Percentiles rank a stretch among this genome's conserved stretches.
Evolutionary conservation across 495 filamentous ascomycete genomes (phyloP).

Genomic region (Barbatosphaeria neglecta): DNA sequence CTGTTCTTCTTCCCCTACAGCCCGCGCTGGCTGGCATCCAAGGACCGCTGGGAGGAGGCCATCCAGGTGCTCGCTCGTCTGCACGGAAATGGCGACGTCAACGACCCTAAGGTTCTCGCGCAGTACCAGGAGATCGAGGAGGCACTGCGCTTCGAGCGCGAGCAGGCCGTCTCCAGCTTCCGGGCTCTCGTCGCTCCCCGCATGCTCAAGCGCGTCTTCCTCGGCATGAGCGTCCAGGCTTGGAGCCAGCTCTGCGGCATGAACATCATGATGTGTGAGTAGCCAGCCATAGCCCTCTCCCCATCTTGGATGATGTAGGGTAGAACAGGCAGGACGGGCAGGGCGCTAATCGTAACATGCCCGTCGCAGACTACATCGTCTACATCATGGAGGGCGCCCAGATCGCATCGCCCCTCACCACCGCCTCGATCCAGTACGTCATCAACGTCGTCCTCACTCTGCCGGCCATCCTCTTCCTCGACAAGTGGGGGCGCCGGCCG

Average conservation of each 20-base stretch:
- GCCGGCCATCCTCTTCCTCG: conserved; percentile 59
- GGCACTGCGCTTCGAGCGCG: conserved; percentile 49
- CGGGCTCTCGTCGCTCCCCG: conserved; percentile 46
- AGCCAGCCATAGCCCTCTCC: not conserved
- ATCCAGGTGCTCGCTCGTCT: conserved; percentile 50
- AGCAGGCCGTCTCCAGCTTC: conserved; percentile 44
- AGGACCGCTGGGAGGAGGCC: conserved; percentile 68
- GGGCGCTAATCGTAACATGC: no score
- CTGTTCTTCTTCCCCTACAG: conserved; percentile 63
- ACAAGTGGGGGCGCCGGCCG: conserved; percentile 61
- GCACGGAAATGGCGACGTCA: conserved; percentile 49
- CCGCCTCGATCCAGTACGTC: conserved; percentile 67
- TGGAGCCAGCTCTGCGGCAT: conserved; percentile 66
- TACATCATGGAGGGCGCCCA: conserved; percentile 64
- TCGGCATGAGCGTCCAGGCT: conserved; percentile 65
- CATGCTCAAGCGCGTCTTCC: conserved; percentile 55
- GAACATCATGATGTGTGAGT: conserved; percentile 55
- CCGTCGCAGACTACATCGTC: conserved; percentile 48
- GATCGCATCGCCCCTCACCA: conserved; percentile 52
- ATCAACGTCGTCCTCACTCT: conserved; percentile 54
- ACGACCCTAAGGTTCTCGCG: conserved; percentile 50
- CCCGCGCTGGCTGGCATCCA: conserved; percentile 63
- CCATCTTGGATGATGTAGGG: not conserved
- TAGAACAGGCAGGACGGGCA: no score
- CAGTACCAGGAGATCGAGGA: conserved; percentile 60